phyloP scores from a whole-genome alignment of 352 stramenopile genomes.

The Globisporangium takayamanum region DNA sequence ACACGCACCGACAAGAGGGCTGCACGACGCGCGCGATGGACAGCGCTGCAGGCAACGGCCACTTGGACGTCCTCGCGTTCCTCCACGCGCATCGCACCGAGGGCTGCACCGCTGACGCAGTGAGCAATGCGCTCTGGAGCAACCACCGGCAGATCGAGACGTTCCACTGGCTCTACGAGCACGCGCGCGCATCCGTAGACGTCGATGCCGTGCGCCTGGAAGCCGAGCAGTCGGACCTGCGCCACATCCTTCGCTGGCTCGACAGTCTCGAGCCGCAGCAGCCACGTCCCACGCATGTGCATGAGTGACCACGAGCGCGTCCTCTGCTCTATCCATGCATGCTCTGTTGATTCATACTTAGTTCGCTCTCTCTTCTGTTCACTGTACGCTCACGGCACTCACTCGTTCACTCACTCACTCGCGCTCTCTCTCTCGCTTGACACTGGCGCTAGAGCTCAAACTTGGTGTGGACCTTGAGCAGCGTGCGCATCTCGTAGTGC shows the following conservation, averaged over 20 bases:
- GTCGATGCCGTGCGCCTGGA: neutral
- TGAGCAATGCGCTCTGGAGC: conserved; percentile 3
- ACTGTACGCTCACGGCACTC: too few relatives aligned
- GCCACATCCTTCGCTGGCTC: conserved; percentile 9
- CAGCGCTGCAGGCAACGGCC: conserved; percentile 4
- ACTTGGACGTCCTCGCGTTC: conserved; percentile 7
- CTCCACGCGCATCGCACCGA: conserved; percentile 3
- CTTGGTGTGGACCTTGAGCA: conserved; percentile 56
- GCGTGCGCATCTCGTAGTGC: conserved; percentile 70
- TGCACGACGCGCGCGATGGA: conserved; percentile 10
- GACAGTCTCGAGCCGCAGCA: conserved; percentile 3
- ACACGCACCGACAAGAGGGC: conserved; percentile 3
- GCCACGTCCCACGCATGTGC: too few relatives aligned
- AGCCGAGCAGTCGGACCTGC: neutral
- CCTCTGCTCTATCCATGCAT: too few relatives aligned
- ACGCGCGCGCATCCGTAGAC: neutral
- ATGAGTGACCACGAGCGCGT: neutral
- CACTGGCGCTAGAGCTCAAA: conserved; percentile 31
- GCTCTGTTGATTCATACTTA: too few relatives aligned
- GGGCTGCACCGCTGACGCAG: conserved; percentile 8
- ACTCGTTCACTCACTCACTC: conserved; percentile 1
- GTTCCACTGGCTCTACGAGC: conserved; percentile 11
- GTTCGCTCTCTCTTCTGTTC: too few relatives aligned
- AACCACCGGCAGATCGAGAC: conserved; percentile 14
- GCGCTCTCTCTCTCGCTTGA: too few relatives aligned